Conservation (phyloP, 2,329 filamentous ascomycete species). For the Colletotrichum sp. region DNA sequence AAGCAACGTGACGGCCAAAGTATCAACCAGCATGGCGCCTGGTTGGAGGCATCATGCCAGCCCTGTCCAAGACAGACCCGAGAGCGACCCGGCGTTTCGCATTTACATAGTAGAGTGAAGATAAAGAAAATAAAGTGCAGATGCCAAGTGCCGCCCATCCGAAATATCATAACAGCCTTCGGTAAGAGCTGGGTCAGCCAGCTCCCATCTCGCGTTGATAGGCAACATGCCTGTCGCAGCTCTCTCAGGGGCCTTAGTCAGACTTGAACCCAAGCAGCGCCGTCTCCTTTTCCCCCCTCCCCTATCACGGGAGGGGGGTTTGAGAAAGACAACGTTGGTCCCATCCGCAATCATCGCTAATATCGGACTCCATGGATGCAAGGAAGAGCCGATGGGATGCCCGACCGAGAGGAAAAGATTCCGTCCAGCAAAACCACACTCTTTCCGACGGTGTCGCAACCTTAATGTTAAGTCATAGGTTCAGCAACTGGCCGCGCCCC, state of each 20-base stretch:
- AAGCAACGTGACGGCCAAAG: background rate
- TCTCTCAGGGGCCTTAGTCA: background rate
- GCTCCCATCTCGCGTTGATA: background rate
- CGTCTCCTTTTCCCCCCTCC: background rate
- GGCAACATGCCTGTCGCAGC: background rate
- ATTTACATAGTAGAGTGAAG: background rate
- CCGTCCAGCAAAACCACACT: background rate
- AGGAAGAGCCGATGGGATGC: background rate
- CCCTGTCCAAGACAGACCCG: background rate
- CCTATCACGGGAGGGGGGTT: background rate
- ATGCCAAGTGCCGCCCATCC: background rate
- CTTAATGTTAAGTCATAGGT: background rate
- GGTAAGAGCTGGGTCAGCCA: background rate
- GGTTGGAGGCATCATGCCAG: background rate
- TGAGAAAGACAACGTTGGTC: background rate
- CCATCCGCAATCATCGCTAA: background rate
- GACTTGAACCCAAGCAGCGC: background rate
- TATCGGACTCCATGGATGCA: background rate
- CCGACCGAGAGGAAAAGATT: background rate
- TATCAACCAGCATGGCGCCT: background rate
- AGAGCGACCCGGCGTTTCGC: background rate
- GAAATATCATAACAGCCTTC: background rate
- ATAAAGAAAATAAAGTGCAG: background rate
- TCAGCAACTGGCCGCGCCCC: background rate
- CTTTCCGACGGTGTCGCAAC: background rate